These are phyloP conservation scores for Aethionema arabicum DNA, from an alignment of 345 rosid species.

Conservation along the genomic window DNA sequence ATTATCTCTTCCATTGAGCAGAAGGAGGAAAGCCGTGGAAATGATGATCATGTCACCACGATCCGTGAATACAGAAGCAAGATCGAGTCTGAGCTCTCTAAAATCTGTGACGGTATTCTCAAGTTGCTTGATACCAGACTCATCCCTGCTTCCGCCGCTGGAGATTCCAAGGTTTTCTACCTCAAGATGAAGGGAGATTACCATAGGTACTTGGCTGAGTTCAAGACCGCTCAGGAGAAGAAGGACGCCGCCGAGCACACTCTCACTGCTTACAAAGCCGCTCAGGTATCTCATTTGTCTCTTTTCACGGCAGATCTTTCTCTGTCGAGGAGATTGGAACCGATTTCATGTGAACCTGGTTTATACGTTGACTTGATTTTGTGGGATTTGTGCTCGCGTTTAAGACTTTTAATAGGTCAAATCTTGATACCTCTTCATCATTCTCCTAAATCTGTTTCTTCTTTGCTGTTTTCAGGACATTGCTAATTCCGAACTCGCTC, in stretches of 20 bases:
- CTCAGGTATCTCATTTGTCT: slow-evolving; percentile 58
- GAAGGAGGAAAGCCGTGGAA: slow-evolving; percentile 93
- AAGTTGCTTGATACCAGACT: slow-evolving; percentile 76
- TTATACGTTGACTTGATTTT: slow-evolving; percentile 1
- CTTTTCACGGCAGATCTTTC: too few species aligned
- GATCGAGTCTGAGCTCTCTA: slow-evolving; percentile 78
- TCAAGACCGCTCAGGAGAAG: slow-evolving; percentile 77
- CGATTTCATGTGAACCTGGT: background rate
- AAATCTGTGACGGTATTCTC: slow-evolving; percentile 84
- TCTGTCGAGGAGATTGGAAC: background rate
- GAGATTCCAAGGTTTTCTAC: slow-evolving; percentile 89
- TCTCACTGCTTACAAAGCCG: slow-evolving; percentile 81
- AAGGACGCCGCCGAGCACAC: slow-evolving; percentile 91
- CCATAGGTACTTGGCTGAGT: slow-evolving; percentile 88
- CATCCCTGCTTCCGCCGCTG: slow-evolving; percentile 64
- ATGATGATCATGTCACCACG: slow-evolving; percentile 76
- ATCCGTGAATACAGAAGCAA: slow-evolving; percentile 84
- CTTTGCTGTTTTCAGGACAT: slow-evolving; percentile 56
- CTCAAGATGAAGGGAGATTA: slow-evolving; percentile 95
- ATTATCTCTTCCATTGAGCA: slow-evolving; percentile 90
- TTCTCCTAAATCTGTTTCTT: background rate
- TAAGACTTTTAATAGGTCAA: slow-evolving; percentile 13
- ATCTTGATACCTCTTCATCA: slow-evolving; percentile 1
- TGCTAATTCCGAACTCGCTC: slow-evolving; percentile 81
- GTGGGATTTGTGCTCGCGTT: slow-evolving; percentile 7